Evolutionary conservation across 2,329 filamentous ascomycete genomes (phyloP), one percentile per base, ranked within the genome.

Genomic region (Colletotrichum sp.): DNA sequence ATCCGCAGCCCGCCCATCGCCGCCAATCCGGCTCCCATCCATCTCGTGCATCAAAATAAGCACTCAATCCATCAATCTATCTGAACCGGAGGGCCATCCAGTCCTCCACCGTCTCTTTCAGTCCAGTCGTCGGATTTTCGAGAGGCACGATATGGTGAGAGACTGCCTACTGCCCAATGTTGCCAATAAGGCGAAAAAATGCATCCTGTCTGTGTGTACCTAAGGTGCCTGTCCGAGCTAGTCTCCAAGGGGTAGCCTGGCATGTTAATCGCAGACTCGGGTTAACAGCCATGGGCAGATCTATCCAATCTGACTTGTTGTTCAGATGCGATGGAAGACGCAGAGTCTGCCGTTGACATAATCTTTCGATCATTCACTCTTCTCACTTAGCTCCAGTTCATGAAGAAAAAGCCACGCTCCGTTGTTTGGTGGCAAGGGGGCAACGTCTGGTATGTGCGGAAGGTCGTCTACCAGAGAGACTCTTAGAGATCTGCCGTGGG

Each of bases 171-270:
- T 74, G 64, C 74, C 58, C 70, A 76, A 30, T 74, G 70, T 70
- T 65, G 43, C 43, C 18, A 36, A 69, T 68, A 73, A 43, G 65
- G 36, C 28, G 22, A 69, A 48, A 65, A 65, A 48, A 70, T 15
- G 64, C 70, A 65, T 61, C 70, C 36, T 39, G 74, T 76, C 74
- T 74, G 70, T 76, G 70, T 64, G 70, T 73, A 48, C 39, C 39
- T 12, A 48, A 68, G 22, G 55, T 43, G 58, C 64, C 18, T 70
- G 52, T 66, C 32, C 56, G 30, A 27, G 36, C 58, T 74, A 76
- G 65, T 34, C 65, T 74, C 60, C 74, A 73, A 76, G 56, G 74
- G 74, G 70, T 28, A 76, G 74, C 74, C 74, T 34, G 65, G 74
- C 48, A 43, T 69, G 70, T 34, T 65, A 43, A 69, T 74, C 56